Conservation (phyloP, 78 protist genomes). For the Dictyostelium brefeldianum region DNA sequence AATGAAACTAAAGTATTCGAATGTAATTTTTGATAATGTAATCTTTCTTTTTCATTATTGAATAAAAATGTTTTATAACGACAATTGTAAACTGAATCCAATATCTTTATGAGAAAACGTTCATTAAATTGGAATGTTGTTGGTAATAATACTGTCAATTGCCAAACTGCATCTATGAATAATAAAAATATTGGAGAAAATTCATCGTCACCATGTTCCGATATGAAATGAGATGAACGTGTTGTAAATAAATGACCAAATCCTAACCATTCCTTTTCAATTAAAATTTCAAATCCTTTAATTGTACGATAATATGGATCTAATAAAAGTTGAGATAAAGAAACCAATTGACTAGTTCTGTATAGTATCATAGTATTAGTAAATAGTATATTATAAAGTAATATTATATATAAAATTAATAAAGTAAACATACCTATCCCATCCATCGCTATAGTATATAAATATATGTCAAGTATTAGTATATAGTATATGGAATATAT, state of each 20-base stretch:
- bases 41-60: conserved; percentile 62
- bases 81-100: conserved; percentile 80
- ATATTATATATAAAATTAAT: too few species aligned
- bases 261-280: conserved; percentile 97
- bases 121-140: conserved; percentile 93
- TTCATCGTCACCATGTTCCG: conserved; percentile 47
- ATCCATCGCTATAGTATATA: too few species aligned
- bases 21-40: neutral
- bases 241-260: conserved; percentile 94
- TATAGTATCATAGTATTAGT: too few species aligned
- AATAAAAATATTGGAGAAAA: conserved; percentile 78
- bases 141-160: conserved; percentile 52
- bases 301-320: conserved; percentile 96
- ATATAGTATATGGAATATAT: too few species aligned
- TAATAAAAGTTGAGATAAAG: conserved; percentile 88
- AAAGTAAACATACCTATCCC: too few species aligned
- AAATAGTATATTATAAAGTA: too few species aligned
- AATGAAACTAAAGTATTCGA: conserved; percentile 22
- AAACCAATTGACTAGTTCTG: conserved; percentile 93
- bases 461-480: too few species aligned
- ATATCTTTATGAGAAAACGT: conserved; percentile 71
- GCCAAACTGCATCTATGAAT: conserved; percentile 84
- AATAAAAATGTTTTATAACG: conserved; percentile 85
- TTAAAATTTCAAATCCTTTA: conserved; percentile 92
- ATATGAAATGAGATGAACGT: conserved; percentile 62